Base-by-base conservation (phyloP, 1,284 basidiomycete species). In the Ustilago vetiveriae region DNA sequence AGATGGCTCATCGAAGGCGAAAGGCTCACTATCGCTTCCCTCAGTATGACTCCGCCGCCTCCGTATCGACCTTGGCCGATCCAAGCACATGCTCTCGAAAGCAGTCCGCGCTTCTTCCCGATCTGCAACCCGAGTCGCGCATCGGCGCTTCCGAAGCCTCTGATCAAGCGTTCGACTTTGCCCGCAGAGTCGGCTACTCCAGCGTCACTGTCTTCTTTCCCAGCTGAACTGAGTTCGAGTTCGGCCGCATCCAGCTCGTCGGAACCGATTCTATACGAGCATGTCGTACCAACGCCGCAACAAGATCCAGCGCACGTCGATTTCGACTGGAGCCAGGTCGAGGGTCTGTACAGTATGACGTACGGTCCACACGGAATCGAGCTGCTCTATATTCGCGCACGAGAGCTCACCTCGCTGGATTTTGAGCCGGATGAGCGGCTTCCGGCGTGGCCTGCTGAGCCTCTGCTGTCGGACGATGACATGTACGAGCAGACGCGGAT, bases 291-390 rank as follows among this genome's bases (percentile, higher is more conserved):
- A 1, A 37, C 60, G n/a, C 47, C 56, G 8, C 23, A 38, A 3
- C 47, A 58, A 7, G 74, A 75, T 49, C 74, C 74, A 36, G 65
- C 53, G 9, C 65, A 57, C 42, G 33, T 35, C 30, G 58, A 68
- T 1, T 76, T 76, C 23, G 72, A 76, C 30, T 76, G 74, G 74
- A n/a, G 23, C 19, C 32, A 40, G 1, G 29, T 76, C 8, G 60
- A 72, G 23, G 74, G 74, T 3, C 45, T 76, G 24, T 76, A 72
- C 44, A 63, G 55, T 33, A 72, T 72, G 65, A 65, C 64, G 13
- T 76, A 75, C 48, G 74, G 74, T 6, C 74, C 74, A 3, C 72
- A 73, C 22, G 74, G 74, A 6, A 50, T 68, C 32, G 74, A 76
- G 51, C 33, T 74, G 14, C 47, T 76, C 37, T 75, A 76, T 57